Evolutionary conservation across 2,329 filamentous ascomycete genomes (phyloP), one percentile per base, ranked within the genome.

Genomic region (Talaromyces sp.): DNA sequence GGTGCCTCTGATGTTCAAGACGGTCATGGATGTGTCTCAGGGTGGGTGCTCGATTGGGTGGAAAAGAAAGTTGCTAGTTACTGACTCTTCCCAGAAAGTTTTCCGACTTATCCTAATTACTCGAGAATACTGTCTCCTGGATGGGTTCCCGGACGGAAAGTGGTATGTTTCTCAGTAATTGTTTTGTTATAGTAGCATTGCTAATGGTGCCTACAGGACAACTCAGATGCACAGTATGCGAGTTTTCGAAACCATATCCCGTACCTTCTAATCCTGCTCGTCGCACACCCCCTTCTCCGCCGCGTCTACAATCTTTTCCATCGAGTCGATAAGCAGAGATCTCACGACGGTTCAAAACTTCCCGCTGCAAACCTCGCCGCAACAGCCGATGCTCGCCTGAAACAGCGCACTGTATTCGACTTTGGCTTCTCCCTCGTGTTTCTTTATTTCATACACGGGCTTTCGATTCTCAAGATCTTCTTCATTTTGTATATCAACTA

Each of bases 111-210:
- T 72, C 73, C 82, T 62, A 90, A 88, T 67, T 97, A 88, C 72
- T 83, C 88, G 64, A 80, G 81, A 63, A 80, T 88, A 44, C 84
- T 99, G 17, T 87, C 86, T 2, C 82, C 87, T 9, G 96, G 95
- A 67, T 99, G 95, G 95, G 90, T 99, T 61, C 90, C 89, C 8
- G 93, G 93, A 28, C 89, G 93, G 62, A 91, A 91, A 82, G 91
- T 98, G 65, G 90, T 92, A 81, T 70, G 85, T 74, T 68, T 67
- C 42, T 44, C 19, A 44, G 52, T 36, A n/a, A 55, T 28, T 8
- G 3, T 17, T 17, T 0, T 22, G 11, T 25, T 1, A 42, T 27
- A 9, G 3, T 17, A 10, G 2, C 17, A 17, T 17, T 36, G 10
- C 60, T 59, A n/a, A 59, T 28, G 13, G 42, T 36, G 56, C n/a